These are phyloP conservation scores for Starmerella khaoyaiensis DNA, from an alignment of 805 yeast species.

Conservation along the genomic window DNA sequence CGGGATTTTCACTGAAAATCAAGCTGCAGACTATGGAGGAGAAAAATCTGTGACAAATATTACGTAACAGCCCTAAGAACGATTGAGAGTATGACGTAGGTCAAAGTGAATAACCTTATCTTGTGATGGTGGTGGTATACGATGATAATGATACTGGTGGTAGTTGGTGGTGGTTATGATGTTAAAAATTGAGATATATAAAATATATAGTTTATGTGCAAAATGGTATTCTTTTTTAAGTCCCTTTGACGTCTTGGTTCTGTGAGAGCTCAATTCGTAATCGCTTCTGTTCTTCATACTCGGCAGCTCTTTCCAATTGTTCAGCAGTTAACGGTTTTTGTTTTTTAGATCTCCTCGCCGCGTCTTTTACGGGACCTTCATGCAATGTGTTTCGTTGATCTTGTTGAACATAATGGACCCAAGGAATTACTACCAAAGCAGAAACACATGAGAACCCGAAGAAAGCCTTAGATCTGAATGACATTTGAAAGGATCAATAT, in stretches of 20 bases:
- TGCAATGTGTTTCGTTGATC: slow-evolving; percentile 59
- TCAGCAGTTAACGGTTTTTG: slow-evolving; percentile 23
- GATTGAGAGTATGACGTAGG: no score
- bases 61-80: slow-evolving; percentile 8
- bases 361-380: slow-evolving; percentile 78
- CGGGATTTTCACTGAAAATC: no score
- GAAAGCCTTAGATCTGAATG: slow-evolving; percentile 66
- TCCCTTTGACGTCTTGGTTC: slow-evolving; percentile 17
- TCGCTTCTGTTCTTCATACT: slow-evolving; percentile 23
- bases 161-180: no score
- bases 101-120: no score
- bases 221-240: no score
- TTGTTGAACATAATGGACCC: slow-evolving; percentile 62
- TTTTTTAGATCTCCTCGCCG: slow-evolving; percentile 45
- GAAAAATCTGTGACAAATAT: not conserved
- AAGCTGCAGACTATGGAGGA: no score
- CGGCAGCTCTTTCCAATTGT: slow-evolving; percentile 27
- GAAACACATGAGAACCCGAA: slow-evolving; percentile 44
- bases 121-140: no score
- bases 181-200: not conserved
- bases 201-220: not conserved
- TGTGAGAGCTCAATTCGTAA: slow-evolving; percentile 18
- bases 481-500: slow-evolving; percentile 38
- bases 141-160: no score
- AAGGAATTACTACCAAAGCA: slow-evolving; percentile 49